These are phyloP conservation scores for Gossypium bickii DNA, from an alignment of 345 rosid genomes.

Conservation along the genomic window DNA sequence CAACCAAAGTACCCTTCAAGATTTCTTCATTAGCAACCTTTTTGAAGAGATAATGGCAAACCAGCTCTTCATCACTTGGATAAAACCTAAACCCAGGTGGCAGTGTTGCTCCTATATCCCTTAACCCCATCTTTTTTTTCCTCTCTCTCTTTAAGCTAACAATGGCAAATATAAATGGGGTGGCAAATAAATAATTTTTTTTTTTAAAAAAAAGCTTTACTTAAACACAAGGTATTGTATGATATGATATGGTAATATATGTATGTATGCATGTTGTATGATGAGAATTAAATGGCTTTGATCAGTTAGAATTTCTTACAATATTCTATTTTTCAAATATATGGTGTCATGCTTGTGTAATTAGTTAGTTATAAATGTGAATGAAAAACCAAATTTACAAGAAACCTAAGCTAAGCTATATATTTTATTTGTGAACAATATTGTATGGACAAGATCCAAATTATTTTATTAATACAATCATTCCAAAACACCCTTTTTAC, in stretches of 20 bases:
- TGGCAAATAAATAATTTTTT: not conserved
- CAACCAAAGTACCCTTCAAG: constrained; percentile 73
- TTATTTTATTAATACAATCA: constrained; percentile 10
- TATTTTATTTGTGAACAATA: constrained; percentile 3
- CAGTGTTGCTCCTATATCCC: constrained; percentile 87
- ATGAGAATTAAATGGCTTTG: constrained; percentile 25
- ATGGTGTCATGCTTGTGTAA: constrained; percentile 30
- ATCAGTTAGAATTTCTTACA: constrained; percentile 34
- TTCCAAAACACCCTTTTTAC: constrained; percentile 22
- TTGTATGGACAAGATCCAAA: constrained; percentile 29
- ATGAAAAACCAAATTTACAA: constrained; percentile 52
- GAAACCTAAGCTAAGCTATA: constrained; percentile 30
- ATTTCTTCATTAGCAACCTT: constrained; percentile 64
- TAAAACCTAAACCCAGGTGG: constrained; percentile 97
- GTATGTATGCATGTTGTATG: constrained; percentile 24
- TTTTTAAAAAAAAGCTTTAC: not conserved
- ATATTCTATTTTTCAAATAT: constrained; percentile 25
- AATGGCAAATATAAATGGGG: not conserved
- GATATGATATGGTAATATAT: constrained; percentile 1
- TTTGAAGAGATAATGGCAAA: constrained; percentile 88
- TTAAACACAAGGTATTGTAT: constrained; percentile 6
- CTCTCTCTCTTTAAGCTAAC: not conserved
- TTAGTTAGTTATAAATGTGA: constrained; percentile 39
- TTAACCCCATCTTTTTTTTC: constrained; percentile 52
- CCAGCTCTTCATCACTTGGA: constrained; percentile 95